Evolutionary conservation across 2,329 filamentous ascomycete species (phyloP).

Genomic region (Calonectria crousiana): DNA sequence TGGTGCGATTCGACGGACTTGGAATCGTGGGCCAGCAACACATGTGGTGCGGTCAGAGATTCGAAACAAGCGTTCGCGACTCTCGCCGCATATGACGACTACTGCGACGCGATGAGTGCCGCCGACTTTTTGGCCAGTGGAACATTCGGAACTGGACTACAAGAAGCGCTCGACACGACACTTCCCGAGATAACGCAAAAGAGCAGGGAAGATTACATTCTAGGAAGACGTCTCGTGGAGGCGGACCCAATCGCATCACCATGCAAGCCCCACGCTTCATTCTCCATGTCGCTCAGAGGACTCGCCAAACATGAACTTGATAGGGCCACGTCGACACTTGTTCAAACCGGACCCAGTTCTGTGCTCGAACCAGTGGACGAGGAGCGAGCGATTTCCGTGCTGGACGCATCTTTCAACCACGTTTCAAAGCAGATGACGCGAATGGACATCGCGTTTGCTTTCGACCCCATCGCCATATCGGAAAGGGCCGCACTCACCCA

Average conservation of each 20-base stretch:
- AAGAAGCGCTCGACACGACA: constrained; percentile 72
- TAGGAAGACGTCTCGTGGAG: constrained; percentile 63
- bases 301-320: constrained; percentile 43
- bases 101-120: constrained; percentile 72
- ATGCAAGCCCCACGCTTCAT: constrained; percentile 37
- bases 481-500: constrained; percentile 57
- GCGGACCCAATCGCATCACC: constrained; percentile 52
- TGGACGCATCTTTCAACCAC: constrained; percentile 54
- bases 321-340: constrained; percentile 1
- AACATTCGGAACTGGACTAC: constrained; percentile 57
- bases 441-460: constrained; percentile 68
- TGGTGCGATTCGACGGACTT: constrained; percentile 62
- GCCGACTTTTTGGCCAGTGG: constrained; percentile 71
- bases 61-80: constrained; percentile 46
- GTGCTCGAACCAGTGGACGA: constrained; percentile 49
- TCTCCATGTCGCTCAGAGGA: constrained; percentile 48
- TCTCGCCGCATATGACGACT: constrained; percentile 65
- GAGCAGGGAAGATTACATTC: constrained; percentile 62
- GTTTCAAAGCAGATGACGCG: constrained; percentile 54
- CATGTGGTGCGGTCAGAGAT: constrained; percentile 29
- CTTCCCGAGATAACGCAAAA: constrained; percentile 66
- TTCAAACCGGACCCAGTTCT: not conserved
- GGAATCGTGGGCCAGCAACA: constrained; percentile 51
- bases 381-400: constrained; percentile 46
- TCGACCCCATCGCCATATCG: constrained; percentile 69